Percentiles rank a stretch among this genome's conserved stretches.
Evolutionary conservation across 305 asterid genomes (phyloP).

Genomic region (Nicotiana rustica): DNA sequence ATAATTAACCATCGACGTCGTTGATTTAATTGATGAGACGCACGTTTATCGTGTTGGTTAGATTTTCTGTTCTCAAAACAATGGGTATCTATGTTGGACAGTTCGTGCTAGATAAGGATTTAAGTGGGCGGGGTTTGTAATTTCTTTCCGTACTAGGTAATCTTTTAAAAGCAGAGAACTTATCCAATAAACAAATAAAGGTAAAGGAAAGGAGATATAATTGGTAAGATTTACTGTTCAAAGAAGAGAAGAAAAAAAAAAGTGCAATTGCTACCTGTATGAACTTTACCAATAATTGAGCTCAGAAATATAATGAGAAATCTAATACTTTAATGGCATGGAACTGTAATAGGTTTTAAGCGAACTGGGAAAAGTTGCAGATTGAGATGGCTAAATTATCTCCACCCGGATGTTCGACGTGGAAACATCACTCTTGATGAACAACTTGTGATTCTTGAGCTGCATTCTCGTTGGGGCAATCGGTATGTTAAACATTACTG

Average conservation of each 20-base stretch:
- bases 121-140: conserved; percentile 30
- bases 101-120: conserved; percentile 24
- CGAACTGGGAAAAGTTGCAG: conserved; percentile 90
- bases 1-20: not conserved
- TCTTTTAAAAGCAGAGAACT: conserved; percentile 9
- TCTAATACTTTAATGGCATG: not conserved
- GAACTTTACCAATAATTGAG: not conserved
- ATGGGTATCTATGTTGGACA: not conserved
- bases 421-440: conserved; percentile 83
- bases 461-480: conserved; percentile 94
- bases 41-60: not conserved
- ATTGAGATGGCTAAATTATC: conserved; percentile 79
- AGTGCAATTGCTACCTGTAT: not conserved
- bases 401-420: conserved; percentile 84
- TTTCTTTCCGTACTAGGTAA: not conserved
- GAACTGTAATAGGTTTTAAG: conserved; percentile 57
- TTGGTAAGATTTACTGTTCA: not conserved
- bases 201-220: not conserved
- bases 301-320: not conserved
- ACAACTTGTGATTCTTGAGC: conserved; percentile 84
- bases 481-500: conserved; percentile 47
- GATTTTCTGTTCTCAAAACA: not conserved
- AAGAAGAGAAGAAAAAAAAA: not conserved
- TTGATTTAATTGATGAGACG: no score
- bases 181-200: conserved; percentile 31